Conservation (phyloP, 257 asterid genomes). For the Plectranthus barbatus region DNA sequence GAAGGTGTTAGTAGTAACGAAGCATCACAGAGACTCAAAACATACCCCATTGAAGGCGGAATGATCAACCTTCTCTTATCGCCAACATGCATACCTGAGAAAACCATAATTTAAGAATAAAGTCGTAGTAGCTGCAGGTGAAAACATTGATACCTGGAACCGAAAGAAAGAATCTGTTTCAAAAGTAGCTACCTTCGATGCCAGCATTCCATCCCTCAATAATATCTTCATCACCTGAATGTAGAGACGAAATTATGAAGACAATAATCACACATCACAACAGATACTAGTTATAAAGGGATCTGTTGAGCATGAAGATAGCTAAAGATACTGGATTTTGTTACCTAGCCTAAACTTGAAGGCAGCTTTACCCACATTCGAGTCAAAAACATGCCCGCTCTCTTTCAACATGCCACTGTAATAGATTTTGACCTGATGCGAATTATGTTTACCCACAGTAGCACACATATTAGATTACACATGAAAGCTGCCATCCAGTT, state of each 20-base stretch:
- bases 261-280: not conserved
- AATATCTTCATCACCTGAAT: conserved; percentile 44
- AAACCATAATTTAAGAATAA: conserved; percentile 4
- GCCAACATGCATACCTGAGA: conserved; percentile 80
- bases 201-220: conserved; percentile 77
- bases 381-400: conserved; percentile 45
- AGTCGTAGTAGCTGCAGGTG: not conserved
- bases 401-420: conserved; percentile 62
- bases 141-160: not conserved
- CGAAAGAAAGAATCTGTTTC: conserved; percentile 1
- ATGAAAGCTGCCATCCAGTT: conserved; percentile 5
- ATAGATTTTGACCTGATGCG: conserved; percentile 55
- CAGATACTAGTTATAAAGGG: not conserved
- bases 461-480: conserved; percentile 6
- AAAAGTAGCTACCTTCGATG: conserved; percentile 44
- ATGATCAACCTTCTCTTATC: conserved; percentile 68
- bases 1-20: not conserved
- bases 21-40: not conserved
- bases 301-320: not conserved
- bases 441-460: conserved; percentile 1
- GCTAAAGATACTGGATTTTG: not conserved
- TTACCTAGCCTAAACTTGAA: conserved; percentile 64
- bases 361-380: conserved; percentile 41
- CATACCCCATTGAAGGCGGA: conserved; percentile 89
- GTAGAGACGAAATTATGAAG: not conserved